Evolutionary conservation across 208 protist genomes (phyloP).

Genomic region (Trypanosoma vivax): DNA sequence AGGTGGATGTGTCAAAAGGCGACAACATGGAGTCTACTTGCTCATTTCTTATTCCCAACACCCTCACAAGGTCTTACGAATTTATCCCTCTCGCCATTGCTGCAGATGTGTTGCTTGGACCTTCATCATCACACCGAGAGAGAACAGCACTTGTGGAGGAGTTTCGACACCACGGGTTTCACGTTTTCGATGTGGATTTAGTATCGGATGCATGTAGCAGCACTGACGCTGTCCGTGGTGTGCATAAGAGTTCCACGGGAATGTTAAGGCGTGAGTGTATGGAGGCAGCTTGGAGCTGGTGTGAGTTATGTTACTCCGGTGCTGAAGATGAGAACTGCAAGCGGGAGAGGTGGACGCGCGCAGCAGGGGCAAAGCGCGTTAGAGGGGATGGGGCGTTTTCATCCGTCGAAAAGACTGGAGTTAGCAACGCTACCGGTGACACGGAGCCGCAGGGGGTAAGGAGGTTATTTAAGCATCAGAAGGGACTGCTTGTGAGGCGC

Average conservation of each 20-base stretch:
- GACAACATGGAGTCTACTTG: neutral
- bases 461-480: neutral
- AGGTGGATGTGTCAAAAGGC: neutral
- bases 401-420: neutral
- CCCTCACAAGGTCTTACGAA: constrained; percentile 26
- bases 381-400: neutral
- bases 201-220: constrained; percentile 3
- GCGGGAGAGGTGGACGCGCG: neutral
- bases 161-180: constrained; percentile 43
- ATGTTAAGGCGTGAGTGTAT: constrained; percentile 36
- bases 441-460: neutral
- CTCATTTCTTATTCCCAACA: constrained; percentile 17
- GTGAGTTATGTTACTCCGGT: constrained; percentile 27
- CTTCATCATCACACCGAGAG: constrained; percentile 29
- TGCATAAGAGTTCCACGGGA: neutral
- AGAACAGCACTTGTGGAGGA: constrained; percentile 32
- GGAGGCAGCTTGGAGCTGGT: constrained; percentile 37
- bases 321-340: constrained; percentile 10
- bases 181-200: constrained; percentile 39
- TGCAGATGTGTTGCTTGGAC: constrained; percentile 26
- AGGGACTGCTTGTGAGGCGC: constrained; percentile 6
- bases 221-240: neutral
- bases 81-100: constrained; percentile 69
- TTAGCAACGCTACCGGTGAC: neutral
- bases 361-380: neutral